Percentiles rank a stretch among this genome's conserved stretches.
Evolutionary conservation across 2,329 filamentous ascomycete genomes (phyloP).

Genomic region (Lojkania enalia): DNA sequence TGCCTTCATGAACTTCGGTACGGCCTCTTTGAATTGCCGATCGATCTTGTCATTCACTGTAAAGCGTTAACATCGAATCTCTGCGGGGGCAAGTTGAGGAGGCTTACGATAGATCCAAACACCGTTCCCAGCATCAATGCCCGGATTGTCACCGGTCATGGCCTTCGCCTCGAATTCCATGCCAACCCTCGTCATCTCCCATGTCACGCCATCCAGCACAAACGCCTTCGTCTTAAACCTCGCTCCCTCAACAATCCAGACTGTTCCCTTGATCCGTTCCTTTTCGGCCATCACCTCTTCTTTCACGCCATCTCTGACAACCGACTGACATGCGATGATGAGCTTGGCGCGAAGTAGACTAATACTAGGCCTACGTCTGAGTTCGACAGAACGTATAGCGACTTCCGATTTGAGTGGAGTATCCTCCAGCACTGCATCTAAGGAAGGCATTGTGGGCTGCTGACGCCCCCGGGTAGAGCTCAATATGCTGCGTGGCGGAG

Average conservation of each 20-base stretch:
- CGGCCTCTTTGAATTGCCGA: neutral
- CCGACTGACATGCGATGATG: neutral
- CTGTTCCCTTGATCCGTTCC: neutral
- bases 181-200: conserved; percentile 22
- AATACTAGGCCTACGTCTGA: neutral
- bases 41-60: neutral
- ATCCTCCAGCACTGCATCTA: too few relatives aligned
- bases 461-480: too few relatives aligned
- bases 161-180: conserved; percentile 25
- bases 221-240: conserved; percentile 30
- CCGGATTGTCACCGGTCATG: conserved; percentile 3
- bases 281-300: conserved; percentile 14
- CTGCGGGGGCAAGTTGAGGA: too few relatives aligned
- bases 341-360: neutral
- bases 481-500: too few relatives aligned
- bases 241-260: conserved; percentile 26
- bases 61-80: neutral
- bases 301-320: conserved; percentile 10
- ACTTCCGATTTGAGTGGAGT: too few relatives aligned
- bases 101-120: conserved; percentile 12
- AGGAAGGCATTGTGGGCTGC: too few relatives aligned
- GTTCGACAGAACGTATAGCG: too few relatives aligned
- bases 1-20: neutral
- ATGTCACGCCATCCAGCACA: conserved; percentile 24
- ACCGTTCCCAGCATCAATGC: conserved; percentile 15